phyloP scores from a whole-genome alignment of 2,329 filamentous ascomycete genomes.

The Fusarium pininemorale region DNA sequence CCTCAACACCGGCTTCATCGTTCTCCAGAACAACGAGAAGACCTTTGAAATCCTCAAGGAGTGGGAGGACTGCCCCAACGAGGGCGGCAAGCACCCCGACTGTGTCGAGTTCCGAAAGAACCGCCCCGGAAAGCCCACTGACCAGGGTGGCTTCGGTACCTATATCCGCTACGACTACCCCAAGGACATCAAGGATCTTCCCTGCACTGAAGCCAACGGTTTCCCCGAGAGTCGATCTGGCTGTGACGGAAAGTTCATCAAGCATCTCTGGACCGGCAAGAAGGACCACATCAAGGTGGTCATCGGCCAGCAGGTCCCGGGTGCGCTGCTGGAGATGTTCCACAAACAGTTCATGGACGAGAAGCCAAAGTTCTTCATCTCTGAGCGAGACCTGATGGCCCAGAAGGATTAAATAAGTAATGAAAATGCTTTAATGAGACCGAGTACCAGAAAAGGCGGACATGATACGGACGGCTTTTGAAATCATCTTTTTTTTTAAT shows the following conservation, averaged over 20 bases:
- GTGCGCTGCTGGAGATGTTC: constrained; percentile 48
- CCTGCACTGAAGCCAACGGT: constrained; percentile 56
- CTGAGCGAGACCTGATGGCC: constrained; percentile 48
- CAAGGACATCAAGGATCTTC: constrained; percentile 52
- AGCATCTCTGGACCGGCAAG: constrained; percentile 57
- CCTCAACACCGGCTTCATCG: constrained; percentile 64
- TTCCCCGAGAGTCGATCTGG: constrained; percentile 51
- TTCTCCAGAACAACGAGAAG: constrained; percentile 60
- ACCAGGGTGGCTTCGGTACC: constrained; percentile 57
- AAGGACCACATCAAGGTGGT: constrained; percentile 51
- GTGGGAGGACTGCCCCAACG: constrained; percentile 56
- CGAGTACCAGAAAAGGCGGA: constrained; percentile 27
- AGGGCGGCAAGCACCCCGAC: constrained; percentile 49
- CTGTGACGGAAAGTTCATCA: constrained; percentile 53
- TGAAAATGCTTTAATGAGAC: constrained; percentile 36
- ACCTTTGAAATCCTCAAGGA: constrained; percentile 59
- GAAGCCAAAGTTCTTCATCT: constrained; percentile 48
- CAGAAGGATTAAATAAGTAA: constrained; percentile 30
- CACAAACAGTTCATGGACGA: constrained; percentile 49
- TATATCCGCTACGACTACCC: constrained; percentile 54
- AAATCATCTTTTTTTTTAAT: constrained; percentile 37
- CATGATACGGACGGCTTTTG: constrained; percentile 35
- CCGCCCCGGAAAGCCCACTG: constrained; percentile 50
- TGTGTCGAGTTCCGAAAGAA: constrained; percentile 52
- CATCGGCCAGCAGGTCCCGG: constrained; percentile 51